A percentile compares a stretch with the other conserved stretches of the same genome.
Evolutionary conservation across 345 rosid species (phyloP).

Genomic region (Arabis alpina): DNA sequence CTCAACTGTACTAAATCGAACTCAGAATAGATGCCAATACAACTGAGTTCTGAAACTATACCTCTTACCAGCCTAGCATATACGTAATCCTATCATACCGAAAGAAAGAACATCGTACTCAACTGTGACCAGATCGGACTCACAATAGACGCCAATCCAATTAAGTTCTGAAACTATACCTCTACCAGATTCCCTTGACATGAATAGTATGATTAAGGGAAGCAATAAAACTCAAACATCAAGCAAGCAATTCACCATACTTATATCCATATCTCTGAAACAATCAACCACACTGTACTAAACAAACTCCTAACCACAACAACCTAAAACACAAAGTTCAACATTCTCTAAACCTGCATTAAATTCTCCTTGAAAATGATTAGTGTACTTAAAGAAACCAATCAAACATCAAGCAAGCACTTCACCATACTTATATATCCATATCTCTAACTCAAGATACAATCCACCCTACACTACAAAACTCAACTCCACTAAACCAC

Average conservation of each 20-base stretch:
- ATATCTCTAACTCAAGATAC: no score
- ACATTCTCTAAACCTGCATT: background rate
- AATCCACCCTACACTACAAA: no score
- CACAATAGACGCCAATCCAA: background rate
- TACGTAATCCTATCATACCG: background rate
- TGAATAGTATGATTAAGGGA: background rate
- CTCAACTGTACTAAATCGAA: no score
- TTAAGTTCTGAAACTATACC: background rate
- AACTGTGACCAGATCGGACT: background rate
- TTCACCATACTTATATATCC: no score
- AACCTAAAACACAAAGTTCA: conserved; percentile 21
- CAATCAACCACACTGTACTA: background rate
- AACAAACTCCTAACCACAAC: conserved; percentile 26
- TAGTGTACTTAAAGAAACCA: no score
- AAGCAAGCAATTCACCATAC: conserved; percentile 2
- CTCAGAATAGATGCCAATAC: no score
- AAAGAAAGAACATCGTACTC: background rate
- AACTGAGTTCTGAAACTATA: no score
- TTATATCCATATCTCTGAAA: background rate
- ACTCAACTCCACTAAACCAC: no score
- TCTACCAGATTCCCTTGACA: background rate
- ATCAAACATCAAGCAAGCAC: no score
- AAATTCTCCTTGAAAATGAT: no score
- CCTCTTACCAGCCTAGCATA: background rate
- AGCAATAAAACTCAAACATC: no score